Evolutionary conservation across 257 asterid genomes (phyloP).

Genomic region (Penstemon barbatus): DNA sequence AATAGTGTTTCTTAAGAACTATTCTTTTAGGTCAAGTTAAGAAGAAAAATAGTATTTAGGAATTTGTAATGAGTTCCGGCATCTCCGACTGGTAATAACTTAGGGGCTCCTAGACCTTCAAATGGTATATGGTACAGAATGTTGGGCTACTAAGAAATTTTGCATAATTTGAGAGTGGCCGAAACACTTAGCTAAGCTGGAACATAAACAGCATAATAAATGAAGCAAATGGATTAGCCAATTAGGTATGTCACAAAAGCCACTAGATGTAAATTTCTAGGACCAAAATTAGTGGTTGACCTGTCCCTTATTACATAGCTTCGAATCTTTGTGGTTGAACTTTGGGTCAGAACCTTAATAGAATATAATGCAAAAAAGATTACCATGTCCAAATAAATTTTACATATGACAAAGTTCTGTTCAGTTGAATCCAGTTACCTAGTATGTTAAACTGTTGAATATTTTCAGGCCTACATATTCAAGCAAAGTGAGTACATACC

Average conservation of each 20-base stretch:
- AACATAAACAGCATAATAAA: background rate
- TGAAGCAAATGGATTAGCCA: background rate
- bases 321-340: background rate
- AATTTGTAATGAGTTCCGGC: background rate
- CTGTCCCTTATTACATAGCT: background rate
- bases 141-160: background rate
- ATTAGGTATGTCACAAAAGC: background rate
- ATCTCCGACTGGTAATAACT: background rate
- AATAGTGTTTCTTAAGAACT: background rate
- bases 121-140: background rate
- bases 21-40: background rate
- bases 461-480: background rate
- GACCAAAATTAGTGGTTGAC: background rate
- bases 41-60: background rate
- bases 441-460: background rate
- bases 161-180: too few relatives aligned
- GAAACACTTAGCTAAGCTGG: too few relatives aligned
- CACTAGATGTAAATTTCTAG: background rate
- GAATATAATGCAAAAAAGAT: background rate
- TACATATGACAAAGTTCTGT: background rate
- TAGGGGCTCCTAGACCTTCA: background rate
- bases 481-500: slow-evolving; percentile 46
- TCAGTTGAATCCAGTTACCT: background rate
- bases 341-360: background rate
- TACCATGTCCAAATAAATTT: background rate